Base-by-base conservation (phyloP, 495 filamentous ascomycete species). In the Podospora pseudopauciseta region DNA sequence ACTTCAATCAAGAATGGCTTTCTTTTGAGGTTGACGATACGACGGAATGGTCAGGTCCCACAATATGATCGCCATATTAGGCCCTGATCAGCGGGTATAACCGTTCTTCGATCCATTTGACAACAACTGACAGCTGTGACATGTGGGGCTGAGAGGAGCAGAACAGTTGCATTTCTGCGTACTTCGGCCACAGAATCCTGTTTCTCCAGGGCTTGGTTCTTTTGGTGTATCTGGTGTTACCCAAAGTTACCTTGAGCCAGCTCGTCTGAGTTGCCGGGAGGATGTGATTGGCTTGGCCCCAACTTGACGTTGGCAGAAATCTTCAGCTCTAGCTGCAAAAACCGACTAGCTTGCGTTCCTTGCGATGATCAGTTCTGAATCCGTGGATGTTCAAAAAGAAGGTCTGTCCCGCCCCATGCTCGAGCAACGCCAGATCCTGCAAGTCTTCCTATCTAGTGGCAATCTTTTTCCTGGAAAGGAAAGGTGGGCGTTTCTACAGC, bases 61-160 rank as follows among this genome's bases (percentile, higher is more conserved):
- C 0, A 49, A 49, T 18, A 49, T 49, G 39, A 49, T 49, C 39
- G 39, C 39, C 39, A 49, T 49, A 49, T 49, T 6, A 58, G 55
- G 55, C n/a, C n/a, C 23, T 58, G 55, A 58, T 58, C 55, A 18
- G 4, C 55, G 55, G 55, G 55, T 23, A 58, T 58, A 58, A 26
- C 55, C 55, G 55, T 18, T 20, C 23, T 19, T 58, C 19, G 23
- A n/a, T 58, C 18, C 39, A 49, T 16, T 49, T 49, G 39, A 49
- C 39, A 49, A 11, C 39, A 49, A 49, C 39, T 49, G 39, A 49
- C 39, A 49, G 39, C 39, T 49, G 39, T 49, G 39, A 49, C 39
- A 49, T 49, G 5, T 49, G 39, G 39, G 30, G 30, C 4, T 32
- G 7, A 7, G 30, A 32, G 30, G 4, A 0, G 7, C 7, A 7